Conservation (phyloP, 352 stramenopile genomes). For the Phytophthora agathidicida region DNA sequence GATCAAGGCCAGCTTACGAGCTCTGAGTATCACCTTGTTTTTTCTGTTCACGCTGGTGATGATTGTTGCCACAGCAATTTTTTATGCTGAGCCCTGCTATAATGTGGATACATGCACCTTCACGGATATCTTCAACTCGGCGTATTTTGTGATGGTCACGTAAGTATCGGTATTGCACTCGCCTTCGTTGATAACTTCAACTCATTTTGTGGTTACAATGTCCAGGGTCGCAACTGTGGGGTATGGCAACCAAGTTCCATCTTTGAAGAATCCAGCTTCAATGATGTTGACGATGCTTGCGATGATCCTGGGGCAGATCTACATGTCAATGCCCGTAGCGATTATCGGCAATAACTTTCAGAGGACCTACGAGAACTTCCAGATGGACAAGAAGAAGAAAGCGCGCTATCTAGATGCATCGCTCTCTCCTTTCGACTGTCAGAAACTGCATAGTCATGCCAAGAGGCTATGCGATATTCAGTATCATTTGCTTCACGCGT, state of each 20-base stretch:
- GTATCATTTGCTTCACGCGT: constrained; percentile 58
- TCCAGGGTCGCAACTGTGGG: constrained; percentile 77
- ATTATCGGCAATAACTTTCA: constrained; percentile 85
- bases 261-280: constrained; percentile 56
- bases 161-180: no score
- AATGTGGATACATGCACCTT: constrained; percentile 79
- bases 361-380: constrained; percentile 62
- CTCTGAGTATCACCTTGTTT: constrained; percentile 70
- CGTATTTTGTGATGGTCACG: constrained; percentile 88
- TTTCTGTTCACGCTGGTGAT: constrained; percentile 83
- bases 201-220: no score
- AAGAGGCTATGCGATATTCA: constrained; percentile 69
- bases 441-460: constrained; percentile 47
- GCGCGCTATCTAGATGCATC: constrained; percentile 53
- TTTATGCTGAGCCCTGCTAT: constrained; percentile 81
- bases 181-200: no score
- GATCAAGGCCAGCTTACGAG: constrained; percentile 60
- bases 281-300: constrained; percentile 57
- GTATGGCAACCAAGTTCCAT: constrained; percentile 73
- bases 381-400: constrained; percentile 61
- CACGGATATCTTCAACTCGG: constrained; percentile 85
- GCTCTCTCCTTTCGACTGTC: constrained; percentile 57
- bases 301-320: constrained; percentile 84
- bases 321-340: constrained; percentile 78
- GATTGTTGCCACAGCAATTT: constrained; percentile 74